Conservation (phyloP, 1,284 basidiomycete species). For the Sparassis latifolia region DNA sequence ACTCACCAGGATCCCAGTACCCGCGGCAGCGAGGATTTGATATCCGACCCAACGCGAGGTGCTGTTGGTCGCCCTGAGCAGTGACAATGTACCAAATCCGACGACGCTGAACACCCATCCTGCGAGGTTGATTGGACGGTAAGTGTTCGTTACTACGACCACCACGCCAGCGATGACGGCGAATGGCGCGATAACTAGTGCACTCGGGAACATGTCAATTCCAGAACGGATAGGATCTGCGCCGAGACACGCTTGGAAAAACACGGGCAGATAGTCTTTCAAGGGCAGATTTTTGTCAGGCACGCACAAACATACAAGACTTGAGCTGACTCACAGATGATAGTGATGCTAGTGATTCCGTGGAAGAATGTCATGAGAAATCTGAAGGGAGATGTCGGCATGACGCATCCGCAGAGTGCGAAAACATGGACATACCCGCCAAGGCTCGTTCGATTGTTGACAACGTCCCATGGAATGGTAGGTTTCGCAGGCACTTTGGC, state of each 20-base stretch:
- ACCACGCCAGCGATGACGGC: constrained; percentile 18
- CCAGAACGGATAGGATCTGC: constrained; percentile 18
- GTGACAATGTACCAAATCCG: constrained; percentile 22
- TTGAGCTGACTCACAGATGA: constrained; percentile 6
- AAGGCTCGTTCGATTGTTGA: constrained; percentile 12
- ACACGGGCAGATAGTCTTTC: constrained; percentile 30
- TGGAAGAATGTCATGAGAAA: constrained; percentile 9
- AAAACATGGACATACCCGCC: constrained; percentile 10
- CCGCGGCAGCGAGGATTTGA: constrained; percentile 20
- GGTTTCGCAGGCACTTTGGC: constrained; percentile 8
- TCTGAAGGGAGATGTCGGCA: background rate
- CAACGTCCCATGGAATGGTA: constrained; percentile 11
- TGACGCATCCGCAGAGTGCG: background rate
- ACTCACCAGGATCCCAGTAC: constrained; percentile 22
- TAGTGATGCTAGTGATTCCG: constrained; percentile 6
- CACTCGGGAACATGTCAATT: constrained; percentile 19
- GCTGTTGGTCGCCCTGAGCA: constrained; percentile 19
- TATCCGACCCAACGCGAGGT: constrained; percentile 27
- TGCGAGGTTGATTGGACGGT: constrained; percentile 18
- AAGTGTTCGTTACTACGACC: constrained; percentile 15
- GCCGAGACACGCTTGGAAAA: constrained; percentile 32
- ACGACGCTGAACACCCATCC: constrained; percentile 25
- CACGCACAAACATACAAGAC: background rate
- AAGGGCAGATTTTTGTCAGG: background rate
- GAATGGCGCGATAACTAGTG: constrained; percentile 17